Percentiles rank a stretch among this genome's conserved stretches.
Evolutionary conservation across 768 basidiomycete species (phyloP).

Genomic region (Leccinum disarticulatum): DNA sequence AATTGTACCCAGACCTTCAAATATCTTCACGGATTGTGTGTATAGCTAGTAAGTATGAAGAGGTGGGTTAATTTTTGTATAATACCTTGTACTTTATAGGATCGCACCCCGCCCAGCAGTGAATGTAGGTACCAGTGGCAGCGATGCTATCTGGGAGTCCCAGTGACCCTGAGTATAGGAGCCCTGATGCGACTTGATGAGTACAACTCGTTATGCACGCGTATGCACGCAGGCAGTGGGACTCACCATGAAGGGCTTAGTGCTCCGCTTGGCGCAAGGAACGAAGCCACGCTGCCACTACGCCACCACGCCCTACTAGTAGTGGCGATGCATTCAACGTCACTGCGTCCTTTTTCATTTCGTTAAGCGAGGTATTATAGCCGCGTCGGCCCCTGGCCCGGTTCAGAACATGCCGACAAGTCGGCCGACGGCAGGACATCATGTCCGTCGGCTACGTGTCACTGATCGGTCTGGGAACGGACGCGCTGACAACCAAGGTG

Average conservation of each 20-base stretch:
- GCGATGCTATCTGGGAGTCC: background rate
- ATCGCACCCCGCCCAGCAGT: background rate
- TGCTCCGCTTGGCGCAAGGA: background rate
- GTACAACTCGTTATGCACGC: background rate
- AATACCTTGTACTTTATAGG: conserved; percentile 18
- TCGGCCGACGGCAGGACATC: too few relatives aligned
- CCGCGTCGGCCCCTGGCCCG: background rate
- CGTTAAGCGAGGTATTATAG: background rate
- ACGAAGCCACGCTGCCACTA: background rate
- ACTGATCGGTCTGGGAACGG: background rate
- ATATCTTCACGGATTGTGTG: background rate
- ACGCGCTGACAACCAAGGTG: too few relatives aligned
- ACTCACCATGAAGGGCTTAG: background rate
- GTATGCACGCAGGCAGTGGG: background rate
- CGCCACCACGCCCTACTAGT: background rate
- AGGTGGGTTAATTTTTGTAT: conserved; percentile 4
- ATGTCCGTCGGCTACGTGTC: background rate
- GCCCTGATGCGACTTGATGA: background rate
- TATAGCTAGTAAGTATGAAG: background rate
- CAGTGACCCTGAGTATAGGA: background rate
- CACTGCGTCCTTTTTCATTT: background rate
- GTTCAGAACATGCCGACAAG: too few relatives aligned
- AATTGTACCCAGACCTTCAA: background rate
- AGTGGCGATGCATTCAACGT: background rate
- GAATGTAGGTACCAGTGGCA: too few relatives aligned